Evolutionary conservation across 768 basidiomycete species (phyloP).

Genomic region (Macrolepiota albuminosa): DNA sequence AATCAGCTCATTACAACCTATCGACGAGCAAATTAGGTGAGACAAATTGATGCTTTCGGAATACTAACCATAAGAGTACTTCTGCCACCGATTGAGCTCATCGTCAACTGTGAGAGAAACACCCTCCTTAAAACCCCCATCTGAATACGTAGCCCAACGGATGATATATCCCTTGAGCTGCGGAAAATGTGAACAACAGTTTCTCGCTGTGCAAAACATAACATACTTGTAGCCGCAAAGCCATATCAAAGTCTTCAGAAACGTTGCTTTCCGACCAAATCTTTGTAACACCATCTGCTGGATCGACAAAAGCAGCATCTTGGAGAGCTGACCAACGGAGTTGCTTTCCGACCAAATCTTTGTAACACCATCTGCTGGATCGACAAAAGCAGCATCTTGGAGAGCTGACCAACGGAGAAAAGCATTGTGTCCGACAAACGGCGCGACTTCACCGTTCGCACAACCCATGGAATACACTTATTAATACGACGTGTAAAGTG

Average conservation of each 20-base stretch:
- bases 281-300: constrained; percentile 58
- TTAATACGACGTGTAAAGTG: constrained; percentile 88
- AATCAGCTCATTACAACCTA: constrained; percentile 72
- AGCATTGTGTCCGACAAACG: constrained; percentile 85
- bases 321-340: no score
- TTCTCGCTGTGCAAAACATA: background rate
- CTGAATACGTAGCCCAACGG: constrained; percentile 82
- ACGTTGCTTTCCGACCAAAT: constrained; percentile 84
- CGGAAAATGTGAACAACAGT: background rate
- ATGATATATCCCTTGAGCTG: constrained; percentile 66
- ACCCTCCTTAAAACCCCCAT: constrained; percentile 87
- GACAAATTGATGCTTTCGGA: background rate
- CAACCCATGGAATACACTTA: constrained; percentile 75
- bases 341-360: constrained; percentile 85
- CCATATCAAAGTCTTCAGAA: constrained; percentile 84
- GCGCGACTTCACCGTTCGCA: constrained; percentile 78
- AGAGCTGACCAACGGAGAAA: constrained; percentile 88
- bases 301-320: constrained; percentile 74
- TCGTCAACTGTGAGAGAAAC: constrained; percentile 88
- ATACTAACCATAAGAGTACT: constrained; percentile 69
- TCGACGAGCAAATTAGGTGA: background rate
- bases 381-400: constrained; percentile 79
- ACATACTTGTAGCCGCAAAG: constrained; percentile 52
- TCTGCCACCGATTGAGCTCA: constrained; percentile 91
- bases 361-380: constrained; percentile 54